Evolutionary conservation across 2,329 filamentous ascomycete genomes (phyloP), one percentile per base, ranked within the genome.

Genomic region (Aspergillus carbonarius): DNA sequence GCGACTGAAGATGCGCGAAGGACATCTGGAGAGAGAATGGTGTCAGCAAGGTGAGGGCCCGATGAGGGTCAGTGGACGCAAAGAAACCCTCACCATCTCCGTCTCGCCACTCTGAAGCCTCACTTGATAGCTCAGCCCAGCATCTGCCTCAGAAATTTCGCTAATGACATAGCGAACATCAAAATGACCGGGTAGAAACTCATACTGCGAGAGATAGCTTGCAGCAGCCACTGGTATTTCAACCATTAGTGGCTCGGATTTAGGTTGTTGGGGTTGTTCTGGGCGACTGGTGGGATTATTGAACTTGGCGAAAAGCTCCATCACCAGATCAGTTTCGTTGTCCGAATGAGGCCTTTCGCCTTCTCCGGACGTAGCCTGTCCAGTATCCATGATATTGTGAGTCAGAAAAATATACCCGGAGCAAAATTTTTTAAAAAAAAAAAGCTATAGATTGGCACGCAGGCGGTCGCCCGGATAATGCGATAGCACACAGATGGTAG

Each of bases 151-250:
- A 40, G 61, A 63, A 17, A 63, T 64, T 34, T 77, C 62, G 23
- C 62, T 58, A 48, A 76, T 64, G 50, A 78, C 63, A 27, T 66
- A 67, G 17, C 63, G 65, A 12, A 72, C 71, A 6, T 64, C 60
- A 55, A 71, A 76, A 62, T 78, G 75, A 10, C 75, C 76, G 1
- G 75, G 74, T 13, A 79, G 64, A 55, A 67, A 75, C 13, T 75
- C 66, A 61, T 77, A 79, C 18, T 75, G n/a, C 15, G n/a, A 12
- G 10, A 54, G 70, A 10, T 72, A 64, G 18, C 63, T 60, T 40
- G 76, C 67, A 4, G 66, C 53, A 5, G 75, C 53, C 1, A 18
- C 46, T 9, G 76, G 75, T 12, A 76, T 58, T 30, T 73, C 61
- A 34, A 79, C 68, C 5, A 44, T 37, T 17, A 25, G 39, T 12